Evolutionary conservation across 2,329 filamentous ascomycete genomes (phyloP), one percentile per base, ranked within the genome.

Genomic region (Aspergillus sojae): DNA sequence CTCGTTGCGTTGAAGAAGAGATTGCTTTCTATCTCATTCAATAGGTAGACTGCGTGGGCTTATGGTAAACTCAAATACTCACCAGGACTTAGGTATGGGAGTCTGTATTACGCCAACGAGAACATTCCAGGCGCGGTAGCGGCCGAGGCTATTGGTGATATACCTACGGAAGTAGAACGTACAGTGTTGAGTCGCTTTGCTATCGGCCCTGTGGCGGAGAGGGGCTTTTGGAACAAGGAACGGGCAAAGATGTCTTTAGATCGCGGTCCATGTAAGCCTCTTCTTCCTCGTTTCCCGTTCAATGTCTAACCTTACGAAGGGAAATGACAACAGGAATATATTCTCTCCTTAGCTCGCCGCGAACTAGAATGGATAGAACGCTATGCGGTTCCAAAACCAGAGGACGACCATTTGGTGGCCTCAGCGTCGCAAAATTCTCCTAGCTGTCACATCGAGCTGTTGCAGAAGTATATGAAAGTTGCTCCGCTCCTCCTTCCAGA

Each of bases 211-310:
- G 72, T 77, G 36, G 73, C 73, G 19, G 70, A 74, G 23, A 71
- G 65, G 58, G 66, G 64, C 19, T 78, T 78, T 65, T 81, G 75
- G 79, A 70, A 69, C 7, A 71, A 71, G 60, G 70, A 78, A 65
- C 72, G 77, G 50, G 69, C 72, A 48, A 62, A 46, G 9, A 77
- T 79, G 71, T 41, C 65, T 34, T 72, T 78, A 60, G 75, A 80
- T 66, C 72, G 77, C 52, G 79, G 80, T n/a, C 79, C 78, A 54
- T 81, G 78, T 81, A 69, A 62, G 75, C 43, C 34, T 54, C 30
- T 32, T 45, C 36, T 32, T 4, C 54, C 32, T 52, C 32, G 58
- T 59, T 36, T 50, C 50, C 26, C 60, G 65, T 61, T 19, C 30
- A 32, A 48, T 50, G 41, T 57, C 63, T 58, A 48, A 62, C 19